phyloP scores from a whole-genome alignment of 192 early-diverging fungal species.

The Coemansia biformis region DNA sequence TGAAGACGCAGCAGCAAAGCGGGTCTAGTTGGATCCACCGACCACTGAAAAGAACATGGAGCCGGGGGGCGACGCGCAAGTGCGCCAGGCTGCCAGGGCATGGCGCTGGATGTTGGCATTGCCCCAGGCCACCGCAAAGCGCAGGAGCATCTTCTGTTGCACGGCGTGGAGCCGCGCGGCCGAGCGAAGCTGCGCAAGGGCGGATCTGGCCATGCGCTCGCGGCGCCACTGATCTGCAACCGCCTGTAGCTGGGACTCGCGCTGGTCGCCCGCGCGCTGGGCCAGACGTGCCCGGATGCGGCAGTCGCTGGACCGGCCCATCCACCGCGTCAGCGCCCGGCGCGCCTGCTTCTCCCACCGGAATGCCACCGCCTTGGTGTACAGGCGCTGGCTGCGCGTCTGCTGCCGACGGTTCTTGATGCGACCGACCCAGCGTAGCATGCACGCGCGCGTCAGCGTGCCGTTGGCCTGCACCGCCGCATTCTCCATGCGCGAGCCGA shows the following conservation, averaged over 20 bases:
- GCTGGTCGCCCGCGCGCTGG: background rate
- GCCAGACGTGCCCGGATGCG: conserved; percentile 17
- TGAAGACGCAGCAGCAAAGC: too few relatives aligned
- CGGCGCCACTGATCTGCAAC: conserved; percentile 13
- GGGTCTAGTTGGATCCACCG: too few relatives aligned
- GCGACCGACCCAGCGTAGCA: conserved; percentile 16
- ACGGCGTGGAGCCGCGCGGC: too few relatives aligned
- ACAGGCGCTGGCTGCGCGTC: background rate
- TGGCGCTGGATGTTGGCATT: conserved; percentile 23
- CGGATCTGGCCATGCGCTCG: background rate
- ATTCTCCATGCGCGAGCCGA: conserved; percentile 6
- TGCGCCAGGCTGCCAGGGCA: conserved; percentile 20
- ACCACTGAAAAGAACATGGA: conserved; percentile 35
- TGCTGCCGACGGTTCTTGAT: conserved; percentile 2
- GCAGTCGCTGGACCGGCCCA: conserved; percentile 16
- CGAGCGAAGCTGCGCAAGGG: conserved; percentile 3
- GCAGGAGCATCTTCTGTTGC: conserved; percentile 6
- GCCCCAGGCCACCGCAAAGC: conserved; percentile 35
- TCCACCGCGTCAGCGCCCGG: conserved; percentile 14
- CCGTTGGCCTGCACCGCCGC: conserved; percentile 14
- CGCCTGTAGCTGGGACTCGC: conserved; percentile 3
- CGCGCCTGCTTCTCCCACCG: conserved; percentile 40
- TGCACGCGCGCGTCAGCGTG: conserved; percentile 16
- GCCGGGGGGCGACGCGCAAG: conserved; percentile 16
- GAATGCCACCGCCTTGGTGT: conserved; percentile 16